phyloP scores from a whole-genome alignment of 2,329 filamentous ascomycete species.

The Penicillium crustosum region DNA sequence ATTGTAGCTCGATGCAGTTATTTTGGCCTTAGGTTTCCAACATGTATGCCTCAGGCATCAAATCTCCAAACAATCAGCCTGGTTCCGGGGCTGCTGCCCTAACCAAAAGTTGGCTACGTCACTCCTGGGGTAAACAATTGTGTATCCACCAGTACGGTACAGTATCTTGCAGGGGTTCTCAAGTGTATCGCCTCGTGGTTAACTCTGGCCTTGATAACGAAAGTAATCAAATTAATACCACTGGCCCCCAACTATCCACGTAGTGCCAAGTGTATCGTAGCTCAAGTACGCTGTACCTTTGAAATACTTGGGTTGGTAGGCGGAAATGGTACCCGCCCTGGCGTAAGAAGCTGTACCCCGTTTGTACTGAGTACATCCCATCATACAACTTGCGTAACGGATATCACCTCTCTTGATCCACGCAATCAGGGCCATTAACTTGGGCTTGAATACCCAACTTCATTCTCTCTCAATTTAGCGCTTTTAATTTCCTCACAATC shows the following conservation, averaged over 20 bases:
- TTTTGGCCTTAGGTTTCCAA: not conserved
- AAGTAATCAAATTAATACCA: not conserved
- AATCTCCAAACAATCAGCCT: not conserved
- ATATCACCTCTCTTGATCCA: conserved; percentile 18
- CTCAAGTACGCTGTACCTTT: not conserved
- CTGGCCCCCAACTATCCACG: conserved; percentile 1
- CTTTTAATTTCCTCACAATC: conserved; percentile 8
- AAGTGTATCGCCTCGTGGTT: not conserved
- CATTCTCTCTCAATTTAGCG: conserved; percentile 8
- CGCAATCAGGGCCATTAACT: conserved; percentile 26
- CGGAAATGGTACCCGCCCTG: conserved; percentile 2
- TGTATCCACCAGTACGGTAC: conserved; percentile 21
- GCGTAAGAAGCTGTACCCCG: conserved; percentile 11
- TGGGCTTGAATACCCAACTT: conserved; percentile 27
- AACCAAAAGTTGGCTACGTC: conserved; percentile 27
- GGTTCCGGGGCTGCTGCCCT: conserved; percentile 24
- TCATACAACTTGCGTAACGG: conserved; percentile 21
- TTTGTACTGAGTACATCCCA: conserved; percentile 14
- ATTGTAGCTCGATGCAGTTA: not conserved
- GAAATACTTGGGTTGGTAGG: conserved; percentile 3
- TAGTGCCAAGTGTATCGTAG: not conserved
- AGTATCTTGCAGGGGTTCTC: not conserved
- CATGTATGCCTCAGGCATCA: conserved; percentile 27
- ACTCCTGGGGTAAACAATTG: conserved; percentile 27
- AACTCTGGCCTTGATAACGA: not conserved